Conservation (phyloP, 495 filamentous ascomycete genomes). For the Parachaetomium inaequale region DNA sequence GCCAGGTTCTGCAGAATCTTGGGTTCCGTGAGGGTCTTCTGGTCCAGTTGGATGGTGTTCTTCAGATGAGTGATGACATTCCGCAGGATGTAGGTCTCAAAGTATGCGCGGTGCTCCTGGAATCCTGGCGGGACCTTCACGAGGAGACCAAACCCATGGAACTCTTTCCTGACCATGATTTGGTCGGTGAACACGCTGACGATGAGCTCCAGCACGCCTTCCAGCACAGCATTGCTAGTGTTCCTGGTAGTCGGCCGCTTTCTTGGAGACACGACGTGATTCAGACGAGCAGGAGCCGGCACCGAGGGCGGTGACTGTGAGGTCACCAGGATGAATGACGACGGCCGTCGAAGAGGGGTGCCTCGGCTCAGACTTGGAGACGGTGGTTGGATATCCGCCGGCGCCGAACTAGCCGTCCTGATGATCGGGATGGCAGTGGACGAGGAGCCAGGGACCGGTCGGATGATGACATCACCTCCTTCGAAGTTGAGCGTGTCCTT, state of each 20-base stretch:
- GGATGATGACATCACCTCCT: constrained; percentile 76
- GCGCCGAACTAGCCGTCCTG: constrained; percentile 61
- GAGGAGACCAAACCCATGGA: constrained; percentile 81
- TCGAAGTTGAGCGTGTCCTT: constrained; percentile 80
- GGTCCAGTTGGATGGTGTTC: constrained; percentile 65
- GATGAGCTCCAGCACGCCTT: constrained; percentile 69
- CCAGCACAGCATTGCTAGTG: constrained; percentile 65
- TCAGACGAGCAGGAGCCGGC: constrained; percentile 59
- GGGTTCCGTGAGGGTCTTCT: constrained; percentile 71
- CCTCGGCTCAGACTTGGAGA: constrained; percentile 45
- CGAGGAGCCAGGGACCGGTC: constrained; percentile 61
- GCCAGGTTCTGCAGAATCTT: constrained; percentile 81
- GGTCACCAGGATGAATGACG: constrained; percentile 85
- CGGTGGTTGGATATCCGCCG: constrained; percentile 40
- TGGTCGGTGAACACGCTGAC: constrained; percentile 79
- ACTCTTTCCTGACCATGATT: constrained; percentile 78
- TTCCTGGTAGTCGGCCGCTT: constrained; percentile 48
- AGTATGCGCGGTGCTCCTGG: constrained; percentile 88
- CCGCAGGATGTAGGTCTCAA: constrained; percentile 83
- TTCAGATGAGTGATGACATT: constrained; percentile 68
- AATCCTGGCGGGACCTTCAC: constrained; percentile 89
- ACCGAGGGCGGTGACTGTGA: constrained; percentile 56
- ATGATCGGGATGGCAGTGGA: constrained; percentile 58
- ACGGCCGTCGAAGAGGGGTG: constrained; percentile 64
- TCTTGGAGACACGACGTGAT: constrained; percentile 57